Evolutionary conservation across 2,329 filamentous ascomycete species (phyloP).

Genomic region (Ophiostoma australiae): DNA sequence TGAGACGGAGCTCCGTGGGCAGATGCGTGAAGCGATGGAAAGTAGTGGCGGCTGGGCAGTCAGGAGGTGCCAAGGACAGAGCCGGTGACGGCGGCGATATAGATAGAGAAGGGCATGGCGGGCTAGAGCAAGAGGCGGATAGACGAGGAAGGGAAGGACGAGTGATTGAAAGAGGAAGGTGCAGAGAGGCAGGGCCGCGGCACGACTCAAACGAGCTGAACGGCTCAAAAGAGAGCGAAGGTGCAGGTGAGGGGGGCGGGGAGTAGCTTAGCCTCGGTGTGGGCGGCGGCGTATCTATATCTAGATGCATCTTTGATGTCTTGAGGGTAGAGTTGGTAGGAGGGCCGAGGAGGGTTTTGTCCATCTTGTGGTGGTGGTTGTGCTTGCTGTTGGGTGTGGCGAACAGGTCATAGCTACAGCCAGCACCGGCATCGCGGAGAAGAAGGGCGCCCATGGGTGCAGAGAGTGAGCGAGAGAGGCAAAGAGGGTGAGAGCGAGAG

Average conservation of each 20-base stretch:
- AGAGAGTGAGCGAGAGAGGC: background rate
- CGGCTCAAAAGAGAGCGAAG: background rate
- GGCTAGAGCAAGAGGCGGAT: background rate
- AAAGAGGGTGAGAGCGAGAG: background rate
- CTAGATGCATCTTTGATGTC: background rate
- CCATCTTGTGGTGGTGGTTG: background rate
- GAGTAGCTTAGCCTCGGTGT: background rate
- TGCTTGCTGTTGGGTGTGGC: background rate
- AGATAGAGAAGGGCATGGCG: background rate
- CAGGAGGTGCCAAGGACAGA: background rate
- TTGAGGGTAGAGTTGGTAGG: background rate
- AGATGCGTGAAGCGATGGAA: constrained; percentile 34
- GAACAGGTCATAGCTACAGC: background rate
- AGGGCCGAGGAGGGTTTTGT: background rate
- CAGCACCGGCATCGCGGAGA: constrained; percentile 8
- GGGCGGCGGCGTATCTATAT: constrained; percentile 9
- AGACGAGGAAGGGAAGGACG: background rate
- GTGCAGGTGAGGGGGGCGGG: background rate
- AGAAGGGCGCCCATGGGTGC: constrained; percentile 4
- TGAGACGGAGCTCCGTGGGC: constrained; percentile 36
- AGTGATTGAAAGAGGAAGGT: constrained; percentile 4
- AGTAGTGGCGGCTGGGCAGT: background rate
- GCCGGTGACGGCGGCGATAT: constrained; percentile 1
- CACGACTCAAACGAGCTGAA: background rate
- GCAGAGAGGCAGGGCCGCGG: background rate